A percentile compares a stretch with the other conserved stretches of the same genome.
Evolutionary conservation across 2,329 filamentous ascomycete genomes (phyloP).

Genomic region (Penicillium palitans): DNA sequence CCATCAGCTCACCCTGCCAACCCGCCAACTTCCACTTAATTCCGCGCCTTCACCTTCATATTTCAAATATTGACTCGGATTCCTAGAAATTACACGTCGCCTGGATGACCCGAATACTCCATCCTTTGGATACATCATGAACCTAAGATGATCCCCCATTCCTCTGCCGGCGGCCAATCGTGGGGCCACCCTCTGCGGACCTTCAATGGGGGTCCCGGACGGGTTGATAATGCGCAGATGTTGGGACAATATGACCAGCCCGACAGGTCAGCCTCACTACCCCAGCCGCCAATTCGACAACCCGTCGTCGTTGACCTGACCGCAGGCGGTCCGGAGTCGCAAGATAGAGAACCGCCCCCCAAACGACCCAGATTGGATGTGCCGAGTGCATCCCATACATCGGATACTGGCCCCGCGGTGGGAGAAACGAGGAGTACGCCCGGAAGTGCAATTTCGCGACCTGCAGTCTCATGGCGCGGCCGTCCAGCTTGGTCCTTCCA

Average conservation of each 20-base stretch:
- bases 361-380: slow-evolving; percentile 42
- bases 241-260: slow-evolving; percentile 25
- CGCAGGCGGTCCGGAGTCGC: slow-evolving; percentile 29
- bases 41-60: neutral
- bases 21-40: neutral
- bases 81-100: neutral
- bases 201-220: slow-evolving; percentile 33
- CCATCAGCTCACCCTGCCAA: slow-evolving; percentile 2
- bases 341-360: slow-evolving; percentile 38
- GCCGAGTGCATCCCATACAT: slow-evolving; percentile 20
- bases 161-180: slow-evolving; percentile 42
- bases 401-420: slow-evolving; percentile 24
- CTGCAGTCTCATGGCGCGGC: slow-evolving; percentile 35
- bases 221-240: slow-evolving; percentile 29
- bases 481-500: slow-evolving; percentile 45
- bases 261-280: slow-evolving; percentile 28
- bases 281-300: slow-evolving; percentile 29
- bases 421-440: slow-evolving; percentile 34
- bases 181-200: slow-evolving; percentile 39
- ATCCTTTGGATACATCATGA: slow-evolving; percentile 37
- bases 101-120: slow-evolving; percentile 28
- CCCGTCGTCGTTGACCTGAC: slow-evolving; percentile 42
- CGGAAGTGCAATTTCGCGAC: slow-evolving; percentile 27
- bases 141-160: slow-evolving; percentile 44
- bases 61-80: neutral